Percentiles rank a stretch among this genome's conserved stretches.
Conservation (phyloP, 352 stramenopile genomes). For the Globisporangium middletonii region DNA sequence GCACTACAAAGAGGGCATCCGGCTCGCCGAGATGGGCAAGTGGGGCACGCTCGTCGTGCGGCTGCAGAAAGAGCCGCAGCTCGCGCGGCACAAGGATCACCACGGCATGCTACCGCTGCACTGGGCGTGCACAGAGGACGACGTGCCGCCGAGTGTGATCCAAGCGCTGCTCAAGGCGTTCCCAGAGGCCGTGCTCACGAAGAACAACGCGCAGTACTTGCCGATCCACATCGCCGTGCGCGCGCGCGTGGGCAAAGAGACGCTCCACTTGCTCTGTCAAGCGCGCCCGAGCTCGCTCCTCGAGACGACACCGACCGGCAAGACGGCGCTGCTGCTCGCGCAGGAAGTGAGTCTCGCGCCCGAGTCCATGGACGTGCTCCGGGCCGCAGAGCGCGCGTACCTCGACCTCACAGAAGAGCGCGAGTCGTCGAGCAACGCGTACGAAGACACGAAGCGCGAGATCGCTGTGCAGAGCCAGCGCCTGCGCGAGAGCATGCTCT, state of each 20-base stretch:
- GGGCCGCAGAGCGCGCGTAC: slow-evolving; percentile 65
- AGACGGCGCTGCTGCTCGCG: slow-evolving; percentile 63
- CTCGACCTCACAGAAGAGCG: slow-evolving; percentile 51
- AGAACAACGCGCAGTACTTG: slow-evolving; percentile 80
- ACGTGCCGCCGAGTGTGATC: slow-evolving; percentile 57
- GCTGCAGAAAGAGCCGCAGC: slow-evolving; percentile 46
- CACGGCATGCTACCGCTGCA: slow-evolving; percentile 82
- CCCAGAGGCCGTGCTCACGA: slow-evolving; percentile 67
- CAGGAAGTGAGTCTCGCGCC: slow-evolving; percentile 43
- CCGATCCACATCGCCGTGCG: slow-evolving; percentile 81
- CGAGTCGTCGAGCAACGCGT: slow-evolving; percentile 56
- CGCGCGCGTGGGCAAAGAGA: slow-evolving; percentile 38
- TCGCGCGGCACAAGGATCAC: slow-evolving; percentile 76
- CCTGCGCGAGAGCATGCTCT: slow-evolving; percentile 69
- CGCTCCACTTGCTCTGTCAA: slow-evolving; percentile 52
- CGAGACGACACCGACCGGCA: slow-evolving; percentile 63
- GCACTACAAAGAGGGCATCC: slow-evolving; percentile 80
- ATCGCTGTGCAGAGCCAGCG: slow-evolving; percentile 73
- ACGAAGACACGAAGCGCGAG: slow-evolving; percentile 67
- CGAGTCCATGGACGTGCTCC: slow-evolving; percentile 52
- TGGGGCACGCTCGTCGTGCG: slow-evolving; percentile 61
- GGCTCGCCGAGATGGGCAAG: slow-evolving; percentile 76
- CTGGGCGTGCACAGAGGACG: slow-evolving; percentile 79
- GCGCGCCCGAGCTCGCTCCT: slow-evolving; percentile 61
- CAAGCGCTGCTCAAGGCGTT: slow-evolving; percentile 60